Conservation (phyloP, 1,284 basidiomycete genomes). For the Ceratorhiza oryzae-sativae region DNA sequence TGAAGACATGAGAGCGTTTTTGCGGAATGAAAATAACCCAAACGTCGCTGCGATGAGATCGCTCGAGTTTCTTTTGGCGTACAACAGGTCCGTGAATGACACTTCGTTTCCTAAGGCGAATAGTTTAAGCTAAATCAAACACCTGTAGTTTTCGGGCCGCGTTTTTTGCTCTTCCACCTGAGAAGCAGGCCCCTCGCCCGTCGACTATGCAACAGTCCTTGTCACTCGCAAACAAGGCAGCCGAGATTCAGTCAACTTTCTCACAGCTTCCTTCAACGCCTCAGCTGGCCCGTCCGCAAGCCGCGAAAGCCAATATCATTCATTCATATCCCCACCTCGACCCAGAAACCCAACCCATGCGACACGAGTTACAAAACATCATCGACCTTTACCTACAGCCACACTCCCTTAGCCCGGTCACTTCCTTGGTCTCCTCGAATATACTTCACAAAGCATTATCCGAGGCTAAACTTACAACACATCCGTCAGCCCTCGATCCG, state of each 20-base stretch:
- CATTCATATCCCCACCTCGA: constrained; percentile 27
- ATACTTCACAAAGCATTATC: constrained; percentile 37
- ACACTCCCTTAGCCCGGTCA: constrained; percentile 34
- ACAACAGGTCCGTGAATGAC: constrained; percentile 37
- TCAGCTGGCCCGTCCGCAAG: constrained; percentile 14
- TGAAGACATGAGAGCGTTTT: constrained; percentile 38
- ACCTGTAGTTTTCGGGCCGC: constrained; percentile 37
- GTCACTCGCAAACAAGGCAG: constrained; percentile 24
- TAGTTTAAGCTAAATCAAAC: not conserved
- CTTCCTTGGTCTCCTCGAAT: constrained; percentile 38
- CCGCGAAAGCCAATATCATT: not conserved
- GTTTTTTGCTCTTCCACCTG: constrained; percentile 38
- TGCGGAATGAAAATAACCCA: constrained; percentile 16
- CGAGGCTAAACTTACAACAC: constrained; percentile 42
- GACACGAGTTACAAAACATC: constrained; percentile 40
- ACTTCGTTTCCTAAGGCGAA: not conserved
- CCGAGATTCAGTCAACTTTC: constrained; percentile 23
- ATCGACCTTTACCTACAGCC: constrained; percentile 38
- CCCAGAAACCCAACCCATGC: constrained; percentile 38
- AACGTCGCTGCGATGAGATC: not conserved
- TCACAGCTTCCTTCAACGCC: not conserved
- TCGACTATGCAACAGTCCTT: constrained; percentile 30
- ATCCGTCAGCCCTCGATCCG: constrained; percentile 40
- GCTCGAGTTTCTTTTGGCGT: constrained; percentile 41
- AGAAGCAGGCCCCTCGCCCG: constrained; percentile 40